Conservation (phyloP, 164 flowering plant species). For the Tinospora cordifolia region DNA sequence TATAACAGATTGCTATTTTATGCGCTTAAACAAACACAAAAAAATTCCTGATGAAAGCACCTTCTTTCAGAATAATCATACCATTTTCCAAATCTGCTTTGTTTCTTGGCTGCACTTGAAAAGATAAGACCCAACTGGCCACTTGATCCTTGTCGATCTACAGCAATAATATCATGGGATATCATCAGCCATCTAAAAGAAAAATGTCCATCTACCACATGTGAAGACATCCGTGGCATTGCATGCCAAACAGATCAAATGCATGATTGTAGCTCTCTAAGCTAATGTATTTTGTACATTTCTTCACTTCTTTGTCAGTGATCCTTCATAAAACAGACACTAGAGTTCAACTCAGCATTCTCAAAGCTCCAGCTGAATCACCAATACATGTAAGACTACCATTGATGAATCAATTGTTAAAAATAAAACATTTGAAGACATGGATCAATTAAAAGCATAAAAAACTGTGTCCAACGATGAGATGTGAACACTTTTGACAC, state of each 20-base stretch:
- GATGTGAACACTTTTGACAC: neutral
- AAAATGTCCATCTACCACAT: neutral
- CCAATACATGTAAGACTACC: neutral
- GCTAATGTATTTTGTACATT: no score
- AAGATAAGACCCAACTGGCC: conserved; percentile 68
- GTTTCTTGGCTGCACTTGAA: conserved; percentile 53
- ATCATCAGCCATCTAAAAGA: neutral
- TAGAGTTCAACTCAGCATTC: neutral
- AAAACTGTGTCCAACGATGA: neutral
- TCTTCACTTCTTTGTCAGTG: no score
- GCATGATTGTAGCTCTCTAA: neutral
- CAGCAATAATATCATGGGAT: neutral
- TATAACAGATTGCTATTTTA: neutral
- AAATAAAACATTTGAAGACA: neutral
- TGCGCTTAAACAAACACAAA: neutral
- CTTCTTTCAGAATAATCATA: conserved; percentile 16
- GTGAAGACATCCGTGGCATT: neutral
- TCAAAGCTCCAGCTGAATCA: neutral
- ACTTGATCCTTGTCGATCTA: conserved; percentile 70
- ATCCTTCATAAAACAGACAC: neutral
- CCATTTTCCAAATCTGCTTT: conserved; percentile 42
- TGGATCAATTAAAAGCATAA: neutral
- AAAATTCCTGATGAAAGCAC: neutral
- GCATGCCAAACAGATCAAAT: neutral
- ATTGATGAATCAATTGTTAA: no score